Evolutionary conservation across 2,329 filamentous ascomycete species (phyloP).

Genomic region (Exophiala spinifera): DNA sequence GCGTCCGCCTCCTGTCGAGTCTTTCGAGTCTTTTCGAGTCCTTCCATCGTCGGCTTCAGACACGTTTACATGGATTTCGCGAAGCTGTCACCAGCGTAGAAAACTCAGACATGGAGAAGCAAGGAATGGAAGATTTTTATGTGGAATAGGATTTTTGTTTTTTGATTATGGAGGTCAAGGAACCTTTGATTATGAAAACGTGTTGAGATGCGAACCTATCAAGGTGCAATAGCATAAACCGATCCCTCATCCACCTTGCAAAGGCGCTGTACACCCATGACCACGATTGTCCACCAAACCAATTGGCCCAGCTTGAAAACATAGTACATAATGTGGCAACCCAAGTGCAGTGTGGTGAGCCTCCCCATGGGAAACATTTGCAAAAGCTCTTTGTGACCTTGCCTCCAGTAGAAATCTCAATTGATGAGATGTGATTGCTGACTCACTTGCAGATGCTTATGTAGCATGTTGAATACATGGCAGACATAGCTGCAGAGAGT

Average conservation of each 20-base stretch:
- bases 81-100: too few species aligned
- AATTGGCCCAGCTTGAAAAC: conserved; percentile 19
- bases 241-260: conserved; percentile 15
- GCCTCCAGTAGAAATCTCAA: conserved; percentile 9
- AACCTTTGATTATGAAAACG: conserved; percentile 13
- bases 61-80: too few species aligned
- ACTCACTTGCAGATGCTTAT: conserved; percentile 18
- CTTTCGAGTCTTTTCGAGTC: too few species aligned
- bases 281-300: conserved; percentile 9
- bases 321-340: conserved; percentile 1
- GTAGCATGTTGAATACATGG: conserved; percentile 21
- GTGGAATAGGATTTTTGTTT: not conserved
- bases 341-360: conserved; percentile 4
- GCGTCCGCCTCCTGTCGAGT: too few species aligned
- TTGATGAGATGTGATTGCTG: conserved; percentile 8
- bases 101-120: too few species aligned
- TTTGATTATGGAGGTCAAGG: conserved; percentile 14
- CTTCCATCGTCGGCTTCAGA: too few species aligned
- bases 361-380: conserved; percentile 2
- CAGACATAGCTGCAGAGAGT: conserved; percentile 26
- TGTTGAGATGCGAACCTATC: conserved; percentile 11
- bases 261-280: conserved; percentile 1
- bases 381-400: conserved; percentile 14
- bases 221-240: conserved; percentile 15
- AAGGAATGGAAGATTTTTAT: not conserved